phyloP scores from a whole-genome alignment of 495 filamentous ascomycete species.

The Pyrenula aspistea region DNA sequence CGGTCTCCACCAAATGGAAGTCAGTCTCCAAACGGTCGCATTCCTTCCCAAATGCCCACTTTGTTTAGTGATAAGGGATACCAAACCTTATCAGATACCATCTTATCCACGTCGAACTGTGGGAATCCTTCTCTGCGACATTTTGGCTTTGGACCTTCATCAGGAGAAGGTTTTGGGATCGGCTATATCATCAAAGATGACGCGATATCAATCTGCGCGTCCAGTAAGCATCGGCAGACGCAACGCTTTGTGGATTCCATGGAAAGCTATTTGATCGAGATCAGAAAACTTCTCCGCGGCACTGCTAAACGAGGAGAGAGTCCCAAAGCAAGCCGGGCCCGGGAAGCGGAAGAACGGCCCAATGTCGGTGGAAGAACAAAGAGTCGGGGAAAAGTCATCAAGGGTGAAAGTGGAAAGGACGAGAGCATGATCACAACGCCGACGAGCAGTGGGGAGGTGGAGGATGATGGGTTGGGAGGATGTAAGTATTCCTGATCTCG shows the following conservation, averaged over 20 bases:
- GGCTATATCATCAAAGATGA: slow-evolving; percentile 99
- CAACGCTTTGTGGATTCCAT: slow-evolving; percentile 78
- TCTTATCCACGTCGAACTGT: slow-evolving; percentile 95
- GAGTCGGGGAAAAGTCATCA: slow-evolving; percentile 31
- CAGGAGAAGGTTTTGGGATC: slow-evolving; percentile 90
- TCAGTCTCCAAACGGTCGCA: slow-evolving; percentile 17
- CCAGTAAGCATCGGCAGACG: slow-evolving; percentile 86
- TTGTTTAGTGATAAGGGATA: slow-evolving; percentile 84
- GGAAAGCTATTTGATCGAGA: slow-evolving; percentile 81
- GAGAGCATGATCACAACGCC: slow-evolving; percentile 34
- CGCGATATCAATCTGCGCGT: slow-evolving; percentile 79
- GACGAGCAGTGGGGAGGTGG: slow-evolving; percentile 53
- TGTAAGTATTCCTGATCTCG: slow-evolving; percentile 49
- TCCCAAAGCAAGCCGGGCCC: slow-evolving; percentile 44
- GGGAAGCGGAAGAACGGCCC: slow-evolving; percentile 51
- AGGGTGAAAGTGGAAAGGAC: slow-evolving; percentile 20
- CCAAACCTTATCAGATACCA: slow-evolving; percentile 91
- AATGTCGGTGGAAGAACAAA: slow-evolving; percentile 26
- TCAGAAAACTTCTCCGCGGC: slow-evolving; percentile 66
- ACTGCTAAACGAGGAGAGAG: slow-evolving; percentile 44
- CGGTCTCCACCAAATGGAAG: slow-evolving; percentile 13
- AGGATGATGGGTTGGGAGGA: slow-evolving; percentile 83
- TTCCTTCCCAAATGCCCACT: slow-evolving; percentile 45
- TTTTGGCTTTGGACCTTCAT: slow-evolving; percentile 93
- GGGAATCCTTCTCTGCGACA: slow-evolving; percentile 94